A percentile compares a stretch with the other conserved stretches of the same genome.
phyloP scores from a whole-genome alignment of 1,284 basidiomycete species.

The Malassezia psittaci region DNA sequence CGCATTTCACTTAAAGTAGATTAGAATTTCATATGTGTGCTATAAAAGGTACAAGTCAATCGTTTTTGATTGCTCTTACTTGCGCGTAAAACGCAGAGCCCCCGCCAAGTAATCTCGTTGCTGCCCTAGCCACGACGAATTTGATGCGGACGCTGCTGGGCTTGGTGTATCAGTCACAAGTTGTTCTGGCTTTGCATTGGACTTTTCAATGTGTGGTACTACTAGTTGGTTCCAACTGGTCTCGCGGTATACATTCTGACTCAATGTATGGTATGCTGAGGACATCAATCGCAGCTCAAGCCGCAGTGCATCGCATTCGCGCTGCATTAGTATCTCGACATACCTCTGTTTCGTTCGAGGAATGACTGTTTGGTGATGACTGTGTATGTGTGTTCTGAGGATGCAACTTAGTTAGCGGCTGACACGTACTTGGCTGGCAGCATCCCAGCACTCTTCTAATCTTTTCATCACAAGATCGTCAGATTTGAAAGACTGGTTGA shows the following conservation, averaged over 20 bases:
- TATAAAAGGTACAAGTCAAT: background rate
- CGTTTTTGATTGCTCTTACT: background rate
- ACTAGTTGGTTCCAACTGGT: background rate
- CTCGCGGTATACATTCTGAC: conserved; percentile 6
- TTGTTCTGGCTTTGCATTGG: background rate
- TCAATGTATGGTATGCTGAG: conserved; percentile 13
- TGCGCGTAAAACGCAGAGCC: conserved; percentile 3
- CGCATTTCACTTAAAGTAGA: background rate
- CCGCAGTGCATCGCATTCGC: conserved; percentile 12
- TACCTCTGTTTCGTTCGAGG: too few relatives aligned
- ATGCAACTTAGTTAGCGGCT: background rate
- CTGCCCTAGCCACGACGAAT: conserved; percentile 12
- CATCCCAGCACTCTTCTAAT: background rate
- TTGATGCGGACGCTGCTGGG: background rate
- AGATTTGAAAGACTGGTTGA: conserved; percentile 4
- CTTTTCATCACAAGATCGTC: conserved; percentile 9
- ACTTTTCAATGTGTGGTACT: background rate
- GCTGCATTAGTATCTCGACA: background rate
- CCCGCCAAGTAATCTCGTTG: conserved; percentile 9
- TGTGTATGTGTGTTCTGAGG: background rate
- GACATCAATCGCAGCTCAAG: conserved; percentile 14
- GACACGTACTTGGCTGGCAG: background rate
- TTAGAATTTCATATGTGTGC: background rate
- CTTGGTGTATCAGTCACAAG: background rate
- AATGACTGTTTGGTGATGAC: background rate